These are phyloP conservation scores for Saccharomycopsis fermentans DNA, from an alignment of 805 yeast genomes.

Conservation along the genomic window DNA sequence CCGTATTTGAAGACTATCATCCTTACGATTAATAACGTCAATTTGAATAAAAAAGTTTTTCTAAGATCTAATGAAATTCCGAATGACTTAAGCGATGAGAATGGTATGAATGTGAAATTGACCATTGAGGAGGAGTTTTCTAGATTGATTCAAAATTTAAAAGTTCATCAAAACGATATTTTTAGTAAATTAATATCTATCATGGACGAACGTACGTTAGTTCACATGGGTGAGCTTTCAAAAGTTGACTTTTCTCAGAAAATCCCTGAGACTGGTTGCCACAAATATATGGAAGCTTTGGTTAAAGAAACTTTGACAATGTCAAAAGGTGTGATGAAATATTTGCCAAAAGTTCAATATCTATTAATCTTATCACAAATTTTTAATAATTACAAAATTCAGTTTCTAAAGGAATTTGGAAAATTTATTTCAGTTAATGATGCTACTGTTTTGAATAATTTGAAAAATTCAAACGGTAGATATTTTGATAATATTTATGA, in stretches of 20 bases:
- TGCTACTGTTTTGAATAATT: slow-evolving; percentile 3
- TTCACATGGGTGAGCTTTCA: slow-evolving; percentile 39
- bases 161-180: slow-evolving; percentile 55
- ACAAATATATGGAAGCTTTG: slow-evolving; percentile 53
- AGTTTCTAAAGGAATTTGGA: slow-evolving; percentile 42
- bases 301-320: slow-evolving; percentile 61
- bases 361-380: slow-evolving; percentile 27
- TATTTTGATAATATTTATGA: slow-evolving; percentile 41
- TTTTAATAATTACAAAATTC: slow-evolving; percentile 45
- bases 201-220: slow-evolving; percentile 53
- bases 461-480: slow-evolving; percentile 17
- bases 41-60: slow-evolving; percentile 5
- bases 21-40: slow-evolving; percentile 22
- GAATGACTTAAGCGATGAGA: slow-evolving; percentile 9
- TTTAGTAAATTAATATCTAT: slow-evolving; percentile 55
- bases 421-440: slow-evolving; percentile 26
- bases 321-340: slow-evolving; percentile 46
- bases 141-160: slow-evolving; percentile 32
- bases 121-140: slow-evolving; percentile 30
- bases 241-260: slow-evolving; percentile 39
- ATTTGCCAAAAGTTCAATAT: slow-evolving; percentile 42
- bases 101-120: slow-evolving; percentile 12
- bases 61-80: slow-evolving; percentile 10
- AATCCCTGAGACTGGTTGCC: slow-evolving; percentile 34
- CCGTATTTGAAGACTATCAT: slow-evolving; percentile 28